Conservation (phyloP, 1,284 basidiomycete genomes). For the Gymnopus androsaceus region DNA sequence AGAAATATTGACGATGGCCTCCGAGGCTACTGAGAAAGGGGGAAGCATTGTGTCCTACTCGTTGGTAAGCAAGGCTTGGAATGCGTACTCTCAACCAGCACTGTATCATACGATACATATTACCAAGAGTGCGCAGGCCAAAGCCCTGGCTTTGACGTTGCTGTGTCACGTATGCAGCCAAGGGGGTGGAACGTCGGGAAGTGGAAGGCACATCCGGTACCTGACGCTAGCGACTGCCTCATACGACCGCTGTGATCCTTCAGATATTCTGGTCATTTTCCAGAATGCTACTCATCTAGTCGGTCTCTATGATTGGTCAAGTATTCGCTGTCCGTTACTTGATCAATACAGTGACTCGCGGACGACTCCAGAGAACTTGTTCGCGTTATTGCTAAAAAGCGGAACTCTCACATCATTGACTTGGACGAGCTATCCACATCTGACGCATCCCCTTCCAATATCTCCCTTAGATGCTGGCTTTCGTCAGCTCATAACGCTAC, state of each 20-base stretch:
- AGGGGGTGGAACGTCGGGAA: background rate
- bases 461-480: conserved; percentile 55
- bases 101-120: conserved; percentile 74
- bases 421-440: conserved; percentile 72
- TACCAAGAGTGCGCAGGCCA: conserved; percentile 55
- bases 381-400: conserved; percentile 46
- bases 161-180: conserved; percentile 38
- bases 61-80: conserved; percentile 58
- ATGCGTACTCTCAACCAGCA: conserved; percentile 50
- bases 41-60: conserved; percentile 34
- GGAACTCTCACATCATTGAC: too few relatives aligned
- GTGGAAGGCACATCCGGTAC: conserved; percentile 57
- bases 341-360: conserved; percentile 45
- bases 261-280: conserved; percentile 65
- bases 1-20: conserved; percentile 43
- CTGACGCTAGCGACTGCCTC: conserved; percentile 71
- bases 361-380: conserved; percentile 53
- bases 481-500: conserved; percentile 43
- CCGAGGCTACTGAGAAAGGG: background rate
- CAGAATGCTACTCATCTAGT: conserved; percentile 60
- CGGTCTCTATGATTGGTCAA: conserved; percentile 63
- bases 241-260: conserved; percentile 64
- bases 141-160: conserved; percentile 54
- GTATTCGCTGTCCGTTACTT: conserved; percentile 54
- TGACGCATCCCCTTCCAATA: conserved; percentile 59